These are phyloP conservation scores for Oryza nivara DNA, from an alignment of 176 grass and related monocot genomes.

Conservation along the genomic window DNA sequence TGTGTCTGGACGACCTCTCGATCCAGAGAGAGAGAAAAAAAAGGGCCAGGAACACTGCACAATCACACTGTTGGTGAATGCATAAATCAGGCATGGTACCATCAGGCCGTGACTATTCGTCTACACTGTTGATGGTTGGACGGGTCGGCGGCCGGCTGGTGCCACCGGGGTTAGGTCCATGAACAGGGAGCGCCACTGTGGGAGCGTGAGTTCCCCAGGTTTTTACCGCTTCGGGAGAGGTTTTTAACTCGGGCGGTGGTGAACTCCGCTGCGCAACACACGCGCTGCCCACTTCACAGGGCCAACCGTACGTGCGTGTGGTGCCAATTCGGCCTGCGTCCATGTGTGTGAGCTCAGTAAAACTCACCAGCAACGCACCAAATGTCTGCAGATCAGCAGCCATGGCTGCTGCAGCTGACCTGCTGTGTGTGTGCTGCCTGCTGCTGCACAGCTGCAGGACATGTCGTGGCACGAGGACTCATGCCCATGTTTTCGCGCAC, in stretches of 20 bases:
- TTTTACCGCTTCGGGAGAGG: neutral
- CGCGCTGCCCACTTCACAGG: neutral
- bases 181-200: neutral
- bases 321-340: neutral
- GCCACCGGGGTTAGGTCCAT: neutral
- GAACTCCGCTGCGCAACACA: no score
- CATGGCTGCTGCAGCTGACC: neutral
- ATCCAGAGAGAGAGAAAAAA: neutral
- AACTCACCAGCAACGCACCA: slow-evolving; percentile 7
- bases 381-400: neutral
- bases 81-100: neutral
- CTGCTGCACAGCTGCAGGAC: slow-evolving; percentile 7
- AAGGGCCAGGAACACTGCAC: neutral
- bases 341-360: neutral
- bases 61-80: neutral
- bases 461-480: neutral
- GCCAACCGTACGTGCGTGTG: neutral
- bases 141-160: neutral
- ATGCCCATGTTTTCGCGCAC: neutral
- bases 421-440: neutral
- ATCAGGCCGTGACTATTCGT: neutral
- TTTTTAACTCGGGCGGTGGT: neutral
- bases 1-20: neutral
- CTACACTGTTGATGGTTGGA: slow-evolving; percentile 8
- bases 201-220: neutral